Evolutionary conservation across 2,329 filamentous ascomycete genomes (phyloP), one percentile per base, ranked within the genome.

Genomic region (Knoxdaviesia proteae): DNA sequence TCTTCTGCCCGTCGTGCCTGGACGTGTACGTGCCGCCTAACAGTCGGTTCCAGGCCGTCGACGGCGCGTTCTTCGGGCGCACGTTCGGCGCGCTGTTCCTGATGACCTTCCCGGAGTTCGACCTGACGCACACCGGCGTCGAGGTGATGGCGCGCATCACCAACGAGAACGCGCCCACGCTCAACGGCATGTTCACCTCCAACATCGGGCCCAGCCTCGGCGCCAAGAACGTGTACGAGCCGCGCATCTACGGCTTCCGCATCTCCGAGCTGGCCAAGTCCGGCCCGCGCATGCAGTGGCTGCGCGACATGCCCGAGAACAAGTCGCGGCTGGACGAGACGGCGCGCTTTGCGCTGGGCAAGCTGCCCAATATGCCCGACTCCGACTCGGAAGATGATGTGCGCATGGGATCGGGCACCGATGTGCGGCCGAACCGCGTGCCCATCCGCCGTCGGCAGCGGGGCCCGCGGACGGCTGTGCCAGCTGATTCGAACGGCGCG

Each of bases 11-110:
- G 3, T 87, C 84, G 47, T 98, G 90, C 61, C 74, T 94, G 50
- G 90, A 98, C 57, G 84, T 96, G 53, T 98, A 96, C 60, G 90
- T 90, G 0, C 90, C 90, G 4, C 90, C 90, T 36, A 98, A 96
- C 65, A 94, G 84, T 54, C 77, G 90, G 20, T 98, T 96, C 58
- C 90, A 96, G 61, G 88, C 84, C 3, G 90, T 98, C 34, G 90
- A 98, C 52, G 90, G 90, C 42, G 90, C 90, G 39, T 98, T 96
- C 65, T 98, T 98, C 55, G 90, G 90, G 40, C 88, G 90, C 43
- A 98, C 90, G 0, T 98, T 98, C 58, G 87, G 87, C 47, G 86
- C 86, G 39, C 75, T 98, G 46, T 98, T 98, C 65, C 84, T 98
- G 58, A 88, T 98, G 67, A 98, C 88, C 36, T 98, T 96, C 60